Percentiles rank a stretch among this genome's conserved stretches.
Evolutionary conservation across 1,284 basidiomycete genomes (phyloP).

Genomic region (Moesziomyces antarcticus): DNA sequence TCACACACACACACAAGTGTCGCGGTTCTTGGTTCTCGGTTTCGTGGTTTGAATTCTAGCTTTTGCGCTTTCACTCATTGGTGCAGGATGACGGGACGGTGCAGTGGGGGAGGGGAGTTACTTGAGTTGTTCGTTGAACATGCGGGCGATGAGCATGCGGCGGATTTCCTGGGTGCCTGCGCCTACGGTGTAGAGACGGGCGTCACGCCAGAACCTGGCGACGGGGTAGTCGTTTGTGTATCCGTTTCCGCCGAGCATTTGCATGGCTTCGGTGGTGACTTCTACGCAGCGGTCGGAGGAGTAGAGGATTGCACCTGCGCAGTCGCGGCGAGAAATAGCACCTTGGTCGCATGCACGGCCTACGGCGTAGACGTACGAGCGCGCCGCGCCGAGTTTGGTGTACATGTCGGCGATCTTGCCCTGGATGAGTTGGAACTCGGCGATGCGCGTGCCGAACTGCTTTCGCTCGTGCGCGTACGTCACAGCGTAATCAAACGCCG

Average conservation of each 20-base stretch:
- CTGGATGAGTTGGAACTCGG: conserved; percentile 96
- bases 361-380: conserved; percentile 92
- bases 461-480: conserved; percentile 90
- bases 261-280: conserved; percentile 57
- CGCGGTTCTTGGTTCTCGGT: too few species aligned
- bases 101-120: background rate
- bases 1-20: too few species aligned
- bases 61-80: background rate
- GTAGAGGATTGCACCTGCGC: conserved; percentile 60
- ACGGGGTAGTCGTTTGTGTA: conserved; percentile 56
- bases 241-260: conserved; percentile 57
- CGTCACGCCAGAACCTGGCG: conserved; percentile 52
- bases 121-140: conserved; percentile 40
- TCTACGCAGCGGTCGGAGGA: conserved; percentile 50
- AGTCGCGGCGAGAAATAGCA: conserved; percentile 70
- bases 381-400: conserved; percentile 86
- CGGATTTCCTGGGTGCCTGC: conserved; percentile 63
- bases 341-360: conserved; percentile 54
- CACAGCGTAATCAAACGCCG: conserved; percentile 87
- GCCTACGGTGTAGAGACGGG: conserved; percentile 58
- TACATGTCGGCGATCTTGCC: conserved; percentile 89
- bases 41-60: background rate
- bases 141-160: conserved; percentile 59
- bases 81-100: too few species aligned
- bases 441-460: conserved; percentile 87